Evolutionary conservation across 148 eudicot genomes (phyloP), one percentile per base, ranked within the genome.

Genomic region (Amaranthus hypochondriacus): DNA sequence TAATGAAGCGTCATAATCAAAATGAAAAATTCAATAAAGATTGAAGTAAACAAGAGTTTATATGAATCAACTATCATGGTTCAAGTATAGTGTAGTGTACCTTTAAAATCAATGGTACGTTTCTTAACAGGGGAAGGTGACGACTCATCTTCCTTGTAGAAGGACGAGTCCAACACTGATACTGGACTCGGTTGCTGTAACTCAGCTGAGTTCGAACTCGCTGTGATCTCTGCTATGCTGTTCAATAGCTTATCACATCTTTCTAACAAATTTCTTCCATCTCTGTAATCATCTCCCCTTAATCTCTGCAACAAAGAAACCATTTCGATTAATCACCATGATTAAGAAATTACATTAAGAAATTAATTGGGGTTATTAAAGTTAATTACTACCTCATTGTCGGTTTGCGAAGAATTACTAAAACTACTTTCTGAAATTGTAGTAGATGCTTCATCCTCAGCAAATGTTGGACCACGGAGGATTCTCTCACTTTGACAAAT

Each of bases 71-170:
- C 6, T 7, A n/a, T 9, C 53, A 69, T 42, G 12, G 21, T 44
- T 18, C 9, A 14, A 13, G 14, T 55, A 8, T 48, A 8, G 48
- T 28, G 39, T 28, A 43, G 3, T 57, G 62, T 76, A 96, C 99
- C 99, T 96, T 85, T 87, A 84, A 90, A 92, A 78, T 88, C 84
- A 69, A 92, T 86, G 80, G 75, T 85, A 4, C 99, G 92, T 57
- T 89, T 92, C 84, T 84, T 90, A 58, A 96, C 84, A 0, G 99
- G 99, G 7, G 99, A 96, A 3, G 99, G 99, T 11, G 96, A 87
- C n/a, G 90, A 87, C 53, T 92, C 83, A 49, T 76, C 97, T 77
- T 91, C 97, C 78, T 83, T 94, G 91, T 87, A 87, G 76, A 88
- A 90, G 52, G 92, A 90, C 4, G 97, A 89, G 86, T 96, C 99